Percentiles rank a stretch among this genome's conserved stretches.
phyloP scores from a whole-genome alignment of 768 basidiomycete species.

The Phanerochaete sordida region DNA sequence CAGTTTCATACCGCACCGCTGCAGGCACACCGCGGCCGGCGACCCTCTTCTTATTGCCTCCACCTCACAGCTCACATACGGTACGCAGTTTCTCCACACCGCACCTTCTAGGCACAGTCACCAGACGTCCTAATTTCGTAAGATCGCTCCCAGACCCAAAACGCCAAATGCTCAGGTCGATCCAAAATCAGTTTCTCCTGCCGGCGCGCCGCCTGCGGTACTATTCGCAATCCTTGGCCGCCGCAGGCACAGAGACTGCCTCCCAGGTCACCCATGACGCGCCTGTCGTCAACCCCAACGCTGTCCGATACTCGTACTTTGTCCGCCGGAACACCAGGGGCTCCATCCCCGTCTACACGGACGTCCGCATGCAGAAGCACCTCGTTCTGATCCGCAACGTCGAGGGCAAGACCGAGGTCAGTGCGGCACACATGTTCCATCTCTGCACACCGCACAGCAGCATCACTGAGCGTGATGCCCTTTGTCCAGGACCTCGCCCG shows the following conservation, averaged over 20 bases:
- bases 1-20: not conserved
- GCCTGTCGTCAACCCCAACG: not conserved
- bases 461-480: not conserved
- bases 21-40: not conserved
- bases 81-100: constrained; percentile 5
- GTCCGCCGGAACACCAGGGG: constrained; percentile 66
- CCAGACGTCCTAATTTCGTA: constrained; percentile 4
- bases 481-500: constrained; percentile 49
- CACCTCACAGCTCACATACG: not conserved
- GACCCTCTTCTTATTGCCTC: not conserved
- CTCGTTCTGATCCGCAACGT: constrained; percentile 64
- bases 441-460: not conserved
- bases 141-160: constrained; percentile 8
- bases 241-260: not conserved
- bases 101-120: constrained; percentile 3
- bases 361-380: constrained; percentile 65
- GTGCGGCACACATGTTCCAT: constrained; percentile 17
- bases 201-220: constrained; percentile 13
- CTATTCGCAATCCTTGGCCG: constrained; percentile 14
- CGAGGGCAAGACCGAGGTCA: constrained; percentile 57
- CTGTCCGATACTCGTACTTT: constrained; percentile 40
- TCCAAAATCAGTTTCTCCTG: constrained; percentile 10
- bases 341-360: constrained; percentile 72
- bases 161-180: constrained; percentile 2
- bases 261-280: not conserved